Evolutionary conservation across 1,139 yeast genomes (phyloP), one percentile per base, ranked within the genome.

Genomic region (Blastobotrys proliferans): DNA sequence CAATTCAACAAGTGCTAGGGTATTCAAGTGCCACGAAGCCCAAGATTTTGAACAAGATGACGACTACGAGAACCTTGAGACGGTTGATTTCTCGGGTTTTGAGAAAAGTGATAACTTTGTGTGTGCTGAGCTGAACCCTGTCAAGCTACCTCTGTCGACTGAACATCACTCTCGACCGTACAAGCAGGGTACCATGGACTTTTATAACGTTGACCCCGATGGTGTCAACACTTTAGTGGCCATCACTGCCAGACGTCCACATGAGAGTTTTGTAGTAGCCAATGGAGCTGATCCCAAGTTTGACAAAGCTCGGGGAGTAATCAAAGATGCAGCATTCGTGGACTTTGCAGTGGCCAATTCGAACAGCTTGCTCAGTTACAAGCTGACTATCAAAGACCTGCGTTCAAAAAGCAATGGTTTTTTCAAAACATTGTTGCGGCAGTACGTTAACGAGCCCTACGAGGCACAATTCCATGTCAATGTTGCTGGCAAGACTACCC

Each of bases 401-500:
- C n/a, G n/a, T n/a, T n/a, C n/a, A n/a, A n/a, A n/a, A n/a, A n/a
- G n/a, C n/a, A n/a, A n/a, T n/a, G n/a, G n/a, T n/a, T 38, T 35
- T 14, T 78, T 78, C 51, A 62, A 74, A n/a, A 82, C 92, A 0
- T 66, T 84, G 25, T 61, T 83, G 2, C 71, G 85, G 44, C 95
- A 85, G 60, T 73, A 75, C 64, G 67, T 77, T 2, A 64, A 69
- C 6, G 79, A 77, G 25, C 84, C 84, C 0, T 72, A 64, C 52
- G 95, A 86, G 60, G 72, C 83, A 0, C 84, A 84, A 58, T 85
- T 94, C 87, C 83, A 81, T 54, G 63, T 79, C n/a, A 69, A 76
- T 39, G 53, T 76, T 1, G 58, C 66, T 8, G 54, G 61, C 35
- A 59, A 51, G 28, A 51, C 47, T 6, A 52, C 55, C 2, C 50